A percentile compares a stretch with the other conserved stretches of the same genome.
Conservation (phyloP, 495 filamentous ascomycete genomes). For the Aspergillus saccharolyticus region DNA sequence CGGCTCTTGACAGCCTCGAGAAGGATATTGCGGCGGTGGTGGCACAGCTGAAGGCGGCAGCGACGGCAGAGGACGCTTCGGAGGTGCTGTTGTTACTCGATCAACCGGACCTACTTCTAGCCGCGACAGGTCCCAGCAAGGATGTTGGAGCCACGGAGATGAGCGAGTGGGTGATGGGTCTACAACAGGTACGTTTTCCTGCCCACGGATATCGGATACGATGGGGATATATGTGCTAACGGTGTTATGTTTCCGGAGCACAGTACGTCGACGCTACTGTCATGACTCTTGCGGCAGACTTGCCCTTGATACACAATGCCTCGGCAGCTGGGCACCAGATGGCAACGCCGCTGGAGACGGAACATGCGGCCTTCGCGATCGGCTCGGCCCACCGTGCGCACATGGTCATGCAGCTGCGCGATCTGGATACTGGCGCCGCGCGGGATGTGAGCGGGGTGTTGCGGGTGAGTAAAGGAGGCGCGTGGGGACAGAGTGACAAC, state of each 20-base stretch:
- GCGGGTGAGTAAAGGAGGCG: conserved; percentile 61
- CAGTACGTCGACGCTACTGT: conserved; percentile 55
- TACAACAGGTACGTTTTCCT: conserved; percentile 35
- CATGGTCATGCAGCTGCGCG: conserved; percentile 62
- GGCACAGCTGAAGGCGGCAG: conserved; percentile 22
- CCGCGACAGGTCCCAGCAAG: conserved; percentile 35
- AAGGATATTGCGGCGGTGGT: conserved; percentile 37
- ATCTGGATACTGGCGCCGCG: conserved; percentile 78
- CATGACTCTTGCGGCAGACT: conserved; percentile 64
- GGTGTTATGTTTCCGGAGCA: not conserved
- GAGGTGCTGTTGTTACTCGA: conserved; percentile 47
- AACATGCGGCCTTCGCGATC: conserved; percentile 65
- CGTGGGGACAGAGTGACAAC: conserved; percentile 29
- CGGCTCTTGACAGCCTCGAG: conserved; percentile 34
- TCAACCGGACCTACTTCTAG: conserved; percentile 47
- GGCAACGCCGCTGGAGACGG: conserved; percentile 56
- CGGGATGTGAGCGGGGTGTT: conserved; percentile 88
- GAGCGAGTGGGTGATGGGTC: conserved; percentile 39
- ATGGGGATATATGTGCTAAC: conserved; percentile 4
- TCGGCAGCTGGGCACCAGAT: conserved; percentile 25
- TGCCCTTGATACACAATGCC: conserved; percentile 56
- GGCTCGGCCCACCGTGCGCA: conserved; percentile 69
- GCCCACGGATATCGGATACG: not conserved
- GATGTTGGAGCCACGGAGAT: conserved; percentile 43
- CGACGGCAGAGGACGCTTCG: conserved; percentile 18